A percentile compares a stretch with the other conserved stretches of the same genome.
Evolutionary conservation across 2,329 filamentous ascomycete species (phyloP).

Genomic region (Diaporthe nobilis): DNA sequence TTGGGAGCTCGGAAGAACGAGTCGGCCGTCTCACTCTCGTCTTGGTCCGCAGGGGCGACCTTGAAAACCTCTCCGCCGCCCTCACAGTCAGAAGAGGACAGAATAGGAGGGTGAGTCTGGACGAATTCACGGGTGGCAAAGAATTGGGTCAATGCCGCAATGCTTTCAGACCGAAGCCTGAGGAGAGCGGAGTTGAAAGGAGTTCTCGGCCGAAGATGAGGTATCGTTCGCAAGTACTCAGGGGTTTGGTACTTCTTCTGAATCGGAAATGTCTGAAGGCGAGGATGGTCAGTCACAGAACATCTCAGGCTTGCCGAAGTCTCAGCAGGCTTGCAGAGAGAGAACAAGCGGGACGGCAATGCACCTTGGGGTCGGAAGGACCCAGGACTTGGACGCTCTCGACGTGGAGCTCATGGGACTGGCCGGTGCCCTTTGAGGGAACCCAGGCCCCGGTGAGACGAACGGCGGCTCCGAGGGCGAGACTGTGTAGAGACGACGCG

Average conservation of each 20-base stretch:
- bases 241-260: conserved; percentile 96
- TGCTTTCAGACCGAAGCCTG: conserved; percentile 85
- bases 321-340: not conserved
- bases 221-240: conserved; percentile 89
- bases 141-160: conserved; percentile 80
- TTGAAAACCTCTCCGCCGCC: conserved; percentile 95
- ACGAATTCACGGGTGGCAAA: conserved; percentile 80
- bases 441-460: conserved; percentile 84
- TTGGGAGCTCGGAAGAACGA: conserved; percentile 89
- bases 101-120: conserved; percentile 91
- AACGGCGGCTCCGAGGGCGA: conserved; percentile 86
- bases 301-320: not conserved
- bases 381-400: conserved; percentile 79
- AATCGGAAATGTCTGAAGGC: conserved; percentile 83
- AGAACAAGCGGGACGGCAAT: not conserved
- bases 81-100: conserved; percentile 97
- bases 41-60: conserved; percentile 63
- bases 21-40: conserved; percentile 55
- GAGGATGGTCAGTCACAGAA: conserved; percentile 37
- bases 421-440: conserved; percentile 75
- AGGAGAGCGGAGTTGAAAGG: conserved; percentile 85
- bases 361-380: conserved; percentile 82
- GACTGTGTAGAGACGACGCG: conserved; percentile 61
- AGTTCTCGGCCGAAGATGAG: conserved; percentile 87
- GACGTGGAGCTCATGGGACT: conserved; percentile 86